These are phyloP conservation scores for Leishmania mexicana DNA, from an alignment of 208 protist species.

Conservation along the genomic window DNA sequence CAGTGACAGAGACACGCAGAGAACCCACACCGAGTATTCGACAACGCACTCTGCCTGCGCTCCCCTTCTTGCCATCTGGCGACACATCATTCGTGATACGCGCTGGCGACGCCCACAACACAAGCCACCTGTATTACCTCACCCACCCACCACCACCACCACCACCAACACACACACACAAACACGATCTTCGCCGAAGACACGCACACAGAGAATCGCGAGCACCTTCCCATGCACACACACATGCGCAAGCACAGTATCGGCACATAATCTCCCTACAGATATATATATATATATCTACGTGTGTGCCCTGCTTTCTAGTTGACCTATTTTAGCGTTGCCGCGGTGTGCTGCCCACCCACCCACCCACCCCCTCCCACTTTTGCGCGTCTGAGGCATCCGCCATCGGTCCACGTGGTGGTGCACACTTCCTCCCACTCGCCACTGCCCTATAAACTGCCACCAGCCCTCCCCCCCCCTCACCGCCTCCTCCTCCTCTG, in stretches of 20 bases:
- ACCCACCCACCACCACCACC: neutral
- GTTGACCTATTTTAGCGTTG: neutral
- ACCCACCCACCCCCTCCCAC: too few species aligned
- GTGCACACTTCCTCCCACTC: neutral
- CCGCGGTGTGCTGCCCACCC: neutral
- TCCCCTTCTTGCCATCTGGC: neutral
- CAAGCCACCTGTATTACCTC: too few species aligned
- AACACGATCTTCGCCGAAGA: neutral
- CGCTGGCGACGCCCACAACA: neutral
- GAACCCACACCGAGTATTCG: neutral
- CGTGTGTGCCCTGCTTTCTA: neutral
- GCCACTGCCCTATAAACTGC: neutral
- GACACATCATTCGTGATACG: neutral
- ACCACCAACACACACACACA: neutral
- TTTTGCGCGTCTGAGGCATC: neutral
- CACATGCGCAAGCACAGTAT: neutral
- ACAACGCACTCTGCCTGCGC: neutral
- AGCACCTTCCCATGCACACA: neutral
- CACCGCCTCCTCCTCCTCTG: neutral
- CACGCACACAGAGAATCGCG: neutral
- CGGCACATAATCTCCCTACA: neutral
- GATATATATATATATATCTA: neutral
- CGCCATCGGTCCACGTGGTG: neutral
- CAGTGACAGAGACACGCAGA: neutral
- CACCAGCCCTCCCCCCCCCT: neutral